These are phyloP conservation scores for Afroboletus lepidellus DNA, from an alignment of 1,284 basidiomycete genomes.

Conservation along the genomic window DNA sequence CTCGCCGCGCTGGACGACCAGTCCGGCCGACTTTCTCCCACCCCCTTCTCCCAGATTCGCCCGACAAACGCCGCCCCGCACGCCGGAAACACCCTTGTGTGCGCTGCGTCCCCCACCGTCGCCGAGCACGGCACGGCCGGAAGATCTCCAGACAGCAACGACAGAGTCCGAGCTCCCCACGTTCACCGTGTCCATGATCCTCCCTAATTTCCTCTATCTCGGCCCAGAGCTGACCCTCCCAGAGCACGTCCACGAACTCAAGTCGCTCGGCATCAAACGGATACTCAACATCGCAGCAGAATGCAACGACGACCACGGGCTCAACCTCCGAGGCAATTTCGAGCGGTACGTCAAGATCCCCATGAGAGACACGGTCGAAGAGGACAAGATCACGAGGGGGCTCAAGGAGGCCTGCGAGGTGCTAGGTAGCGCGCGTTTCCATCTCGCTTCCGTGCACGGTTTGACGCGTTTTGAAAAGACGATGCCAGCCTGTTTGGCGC, in stretches of 20 bases:
- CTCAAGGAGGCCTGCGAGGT: conserved; percentile 84
- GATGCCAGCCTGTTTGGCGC: conserved; percentile 86
- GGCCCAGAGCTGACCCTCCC: conserved; percentile 82
- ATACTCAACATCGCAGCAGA: conserved; percentile 92
- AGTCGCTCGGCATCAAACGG: conserved; percentile 76
- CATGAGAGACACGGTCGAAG: conserved; percentile 94
- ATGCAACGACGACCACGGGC: conserved; percentile 80
- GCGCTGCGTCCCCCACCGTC: conserved; percentile 35
- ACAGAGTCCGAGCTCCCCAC: conserved; percentile 57
- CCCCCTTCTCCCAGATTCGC: conserved; percentile 42
- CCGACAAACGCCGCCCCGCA: conserved; percentile 49
- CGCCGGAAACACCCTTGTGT: conserved; percentile 48
- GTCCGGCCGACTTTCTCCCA: conserved; percentile 32
- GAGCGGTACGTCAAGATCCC: conserved; percentile 84
- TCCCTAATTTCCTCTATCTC: conserved; percentile 88
- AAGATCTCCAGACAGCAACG: conserved; percentile 51
- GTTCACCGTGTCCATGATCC: conserved; percentile 83
- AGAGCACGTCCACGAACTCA: conserved; percentile 74
- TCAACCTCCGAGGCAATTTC: conserved; percentile 66
- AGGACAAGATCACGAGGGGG: conserved; percentile 82
- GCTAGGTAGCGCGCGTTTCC: conserved; percentile 56
- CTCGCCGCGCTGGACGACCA: conserved; percentile 37
- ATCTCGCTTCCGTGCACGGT: background rate
- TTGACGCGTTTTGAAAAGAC: conserved; percentile 49
- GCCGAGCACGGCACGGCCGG: conserved; percentile 58